Base-by-base conservation (phyloP, 441 rosid genomes). In the Kokia cookei region DNA sequence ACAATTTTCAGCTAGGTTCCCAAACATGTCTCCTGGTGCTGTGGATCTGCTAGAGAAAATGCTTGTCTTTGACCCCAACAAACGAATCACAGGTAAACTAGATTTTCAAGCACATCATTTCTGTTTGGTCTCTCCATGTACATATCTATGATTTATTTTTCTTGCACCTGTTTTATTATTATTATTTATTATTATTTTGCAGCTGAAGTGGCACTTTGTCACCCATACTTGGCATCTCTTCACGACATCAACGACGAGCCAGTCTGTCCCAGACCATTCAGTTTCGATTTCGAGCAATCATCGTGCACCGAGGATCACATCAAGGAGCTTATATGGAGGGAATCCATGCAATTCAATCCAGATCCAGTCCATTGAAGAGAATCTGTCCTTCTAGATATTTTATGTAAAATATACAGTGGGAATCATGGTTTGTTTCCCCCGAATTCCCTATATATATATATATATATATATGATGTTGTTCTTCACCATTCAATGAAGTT, bases 11-110 rank as follows among this genome's bases (percentile, higher is more conserved):
- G 71, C 79, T 72, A 84, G 84, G 53, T 91, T 89, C 69, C 92
- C 93, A 7, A 82, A 72, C 59, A 84, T 79, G 82, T 84, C 78
- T 27, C 58, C 86, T 13, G 83, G 69, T 26, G 92, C 97, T 54
- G 78, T 78, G 9, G 97, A 91, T 82, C 84, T 91, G 37, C 82
- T 88, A 11, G 95, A 90, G 82, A 90, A 85, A 78, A 88, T 90
- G 94, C 90, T 90, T 0, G 88, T 90, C 40, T 90, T 91, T 59
- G 96, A 91, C 80, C 96, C 93, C 59, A 77, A 48, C 68, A 91
- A 84, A 78, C 96, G 96, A 15, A 91, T 89, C 65, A 88, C 96
- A 1, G 92, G 96, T 91, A 32, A 29, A 42, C 62, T 19, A 27
- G 40, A 45, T 45, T 63, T 67, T 63, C 57, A 62, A 73, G 72